Evolutionary conservation across 2,329 filamentous ascomycete species (phyloP).

Genomic region (Epichloe sibirici): DNA sequence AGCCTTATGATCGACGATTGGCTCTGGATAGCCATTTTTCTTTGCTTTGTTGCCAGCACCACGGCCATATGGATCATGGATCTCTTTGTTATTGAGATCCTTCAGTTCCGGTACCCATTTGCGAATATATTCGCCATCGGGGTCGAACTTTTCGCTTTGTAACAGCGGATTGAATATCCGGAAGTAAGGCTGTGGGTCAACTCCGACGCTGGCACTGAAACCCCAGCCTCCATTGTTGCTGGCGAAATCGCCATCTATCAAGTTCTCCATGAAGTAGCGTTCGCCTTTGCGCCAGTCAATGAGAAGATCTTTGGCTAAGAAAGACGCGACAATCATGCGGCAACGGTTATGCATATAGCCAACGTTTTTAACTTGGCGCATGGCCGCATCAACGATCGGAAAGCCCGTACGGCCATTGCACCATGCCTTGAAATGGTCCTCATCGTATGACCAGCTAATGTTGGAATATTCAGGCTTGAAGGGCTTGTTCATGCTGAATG

Average conservation of each 20-base stretch:
- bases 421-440: slow-evolving; percentile 61
- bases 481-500: slow-evolving; percentile 42
- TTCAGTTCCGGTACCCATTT: slow-evolving; percentile 70
- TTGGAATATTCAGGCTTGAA: slow-evolving; percentile 75
- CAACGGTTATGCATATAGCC: slow-evolving; percentile 79
- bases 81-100: slow-evolving; percentile 49
- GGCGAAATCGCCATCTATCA: slow-evolving; percentile 70
- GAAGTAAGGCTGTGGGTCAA: slow-evolving; percentile 84
- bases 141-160: slow-evolving; percentile 80
- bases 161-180: slow-evolving; percentile 77
- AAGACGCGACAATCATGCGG: slow-evolving; percentile 74
- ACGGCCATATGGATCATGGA: slow-evolving; percentile 70
- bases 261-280: slow-evolving; percentile 67
- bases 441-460: slow-evolving; percentile 69
- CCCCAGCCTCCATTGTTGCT: slow-evolving; percentile 59
- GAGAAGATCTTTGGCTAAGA: slow-evolving; percentile 67
- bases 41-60: slow-evolving; percentile 46
- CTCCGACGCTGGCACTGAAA: slow-evolving; percentile 51
- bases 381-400: slow-evolving; percentile 76
- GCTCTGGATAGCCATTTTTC: slow-evolving; percentile 59
- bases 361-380: slow-evolving; percentile 59
- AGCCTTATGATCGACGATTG: slow-evolving; percentile 62
- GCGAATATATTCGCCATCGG: slow-evolving; percentile 65
- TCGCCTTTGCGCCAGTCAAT: slow-evolving; percentile 79
- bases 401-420: slow-evolving; percentile 62